Evolutionary conservation across 179 eudicot genomes (phyloP).

Genomic region (Spergularia azorica): DNA sequence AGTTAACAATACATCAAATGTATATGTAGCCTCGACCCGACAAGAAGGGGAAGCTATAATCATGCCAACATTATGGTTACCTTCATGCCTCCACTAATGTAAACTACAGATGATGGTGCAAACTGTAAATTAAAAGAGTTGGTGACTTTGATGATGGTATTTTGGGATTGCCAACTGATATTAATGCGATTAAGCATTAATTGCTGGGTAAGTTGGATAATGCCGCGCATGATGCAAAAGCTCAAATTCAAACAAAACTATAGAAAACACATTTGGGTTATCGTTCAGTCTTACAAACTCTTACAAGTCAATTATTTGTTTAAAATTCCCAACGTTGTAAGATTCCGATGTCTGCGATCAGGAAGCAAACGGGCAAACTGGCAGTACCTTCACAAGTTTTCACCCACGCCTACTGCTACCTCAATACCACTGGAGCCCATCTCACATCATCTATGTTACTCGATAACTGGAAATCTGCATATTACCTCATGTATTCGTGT

Average conservation of each 20-base stretch:
- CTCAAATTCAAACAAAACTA: conserved; percentile 19
- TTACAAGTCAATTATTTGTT: conserved; percentile 25
- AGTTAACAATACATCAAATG: no score
- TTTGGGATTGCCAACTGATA: conserved; percentile 26
- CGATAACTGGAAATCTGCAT: no score
- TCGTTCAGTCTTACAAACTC: not conserved
- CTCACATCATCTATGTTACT: no score
- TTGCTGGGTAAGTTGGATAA: conserved; percentile 27
- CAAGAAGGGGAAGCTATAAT: no score
- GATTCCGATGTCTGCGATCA: conserved; percentile 18
- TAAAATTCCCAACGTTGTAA: not conserved
- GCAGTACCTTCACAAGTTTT: conserved; percentile 3
- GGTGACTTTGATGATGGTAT: conserved; percentile 13
- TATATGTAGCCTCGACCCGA: no score
- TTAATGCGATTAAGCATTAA: conserved; percentile 22
- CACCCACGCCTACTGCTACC: not conserved
- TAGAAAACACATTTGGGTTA: conserved; percentile 7
- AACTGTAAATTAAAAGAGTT: not conserved
- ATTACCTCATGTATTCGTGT: no score
- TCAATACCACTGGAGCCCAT: no score
- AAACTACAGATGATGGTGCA: not conserved
- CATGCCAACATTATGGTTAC: not conserved
- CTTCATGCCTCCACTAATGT: not conserved
- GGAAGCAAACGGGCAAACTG: not conserved
- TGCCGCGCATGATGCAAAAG: conserved; percentile 27